Evolutionary conservation across 2,329 filamentous ascomycete species (phyloP).

Genomic region (Paecilomyces formosus): DNA sequence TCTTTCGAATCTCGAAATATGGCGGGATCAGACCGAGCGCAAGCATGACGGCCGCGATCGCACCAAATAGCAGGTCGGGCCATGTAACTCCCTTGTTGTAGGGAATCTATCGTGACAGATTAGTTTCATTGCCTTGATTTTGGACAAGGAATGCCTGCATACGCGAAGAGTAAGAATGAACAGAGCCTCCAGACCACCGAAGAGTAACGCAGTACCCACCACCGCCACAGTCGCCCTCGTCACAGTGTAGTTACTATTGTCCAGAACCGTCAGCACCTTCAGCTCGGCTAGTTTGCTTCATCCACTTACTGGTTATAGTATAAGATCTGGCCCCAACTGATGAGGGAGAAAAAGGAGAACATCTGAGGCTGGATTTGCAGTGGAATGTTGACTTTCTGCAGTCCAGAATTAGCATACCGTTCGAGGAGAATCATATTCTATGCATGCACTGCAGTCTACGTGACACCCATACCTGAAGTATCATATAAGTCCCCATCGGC

Average conservation of each 20-base stretch:
- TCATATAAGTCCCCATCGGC: slow-evolving; percentile 46
- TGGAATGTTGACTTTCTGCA: slow-evolving; percentile 48
- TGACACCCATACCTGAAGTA: slow-evolving; percentile 36
- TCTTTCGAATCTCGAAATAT: slow-evolving; percentile 56
- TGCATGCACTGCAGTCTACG: background rate
- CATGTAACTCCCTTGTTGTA: slow-evolving; percentile 48
- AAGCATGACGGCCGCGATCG: slow-evolving; percentile 52
- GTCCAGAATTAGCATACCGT: background rate
- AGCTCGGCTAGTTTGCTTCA: slow-evolving; percentile 1
- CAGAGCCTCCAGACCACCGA: slow-evolving; percentile 48
- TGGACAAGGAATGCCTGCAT: slow-evolving; percentile 3
- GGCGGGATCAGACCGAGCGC: slow-evolving; percentile 52
- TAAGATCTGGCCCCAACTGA: slow-evolving; percentile 47
- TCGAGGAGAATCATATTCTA: background rate
- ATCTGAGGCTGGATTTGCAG: slow-evolving; percentile 50
- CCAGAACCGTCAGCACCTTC: background rate
- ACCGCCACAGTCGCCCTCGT: slow-evolving; percentile 42
- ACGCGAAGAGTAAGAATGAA: slow-evolving; percentile 53
- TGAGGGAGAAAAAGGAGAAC: slow-evolving; percentile 42
- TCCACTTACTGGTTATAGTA: slow-evolving; percentile 42
- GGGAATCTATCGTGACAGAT: slow-evolving; percentile 35
- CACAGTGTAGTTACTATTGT: slow-evolving; percentile 25
- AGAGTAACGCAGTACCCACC: slow-evolving; percentile 33
- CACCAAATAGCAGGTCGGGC: slow-evolving; percentile 50
- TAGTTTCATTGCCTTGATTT: background rate